Conservation (phyloP, 208 protist genomes). For the Vickermania ingenoplastis region DNA sequence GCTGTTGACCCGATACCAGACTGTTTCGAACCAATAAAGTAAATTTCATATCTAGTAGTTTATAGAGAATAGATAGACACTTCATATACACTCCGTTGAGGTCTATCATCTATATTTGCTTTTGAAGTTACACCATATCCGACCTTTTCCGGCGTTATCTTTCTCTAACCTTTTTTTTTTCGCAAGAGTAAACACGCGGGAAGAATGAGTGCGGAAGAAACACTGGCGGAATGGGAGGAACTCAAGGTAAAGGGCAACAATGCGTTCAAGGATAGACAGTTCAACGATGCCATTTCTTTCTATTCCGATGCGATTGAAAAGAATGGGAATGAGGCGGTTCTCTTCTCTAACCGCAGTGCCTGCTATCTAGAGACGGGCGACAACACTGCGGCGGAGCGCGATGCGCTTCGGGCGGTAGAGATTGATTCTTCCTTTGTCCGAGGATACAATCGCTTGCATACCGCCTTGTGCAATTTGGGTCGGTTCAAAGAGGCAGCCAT, state of each 20-base stretch:
- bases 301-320: conserved; percentile 83
- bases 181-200: no score
- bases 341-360: conserved; percentile 91
- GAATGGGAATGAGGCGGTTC: conserved; percentile 47
- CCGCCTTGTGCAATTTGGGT: conserved; percentile 63
- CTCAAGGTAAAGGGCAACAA: conserved; percentile 87
- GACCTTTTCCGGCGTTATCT: no score
- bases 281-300: conserved; percentile 58
- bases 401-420: conserved; percentile 65
- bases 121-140: no score
- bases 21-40: no score
- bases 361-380: conserved; percentile 60
- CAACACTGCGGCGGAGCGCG: conserved; percentile 33
- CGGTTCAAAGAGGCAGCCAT: conserved; percentile 40
- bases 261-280: conserved; percentile 73
- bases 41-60: no score
- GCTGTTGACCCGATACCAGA: no score
- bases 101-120: no score
- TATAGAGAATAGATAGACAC: no score
- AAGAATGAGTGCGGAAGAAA: background rate
- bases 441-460: conserved; percentile 83
- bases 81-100: no score
- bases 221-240: conserved; percentile 21
- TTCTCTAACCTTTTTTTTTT: no score
- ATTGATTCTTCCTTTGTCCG: conserved; percentile 73